Evolutionary conservation across 2,329 filamentous ascomycete species (phyloP).

Genomic region (Fusarium annulatum): DNA sequence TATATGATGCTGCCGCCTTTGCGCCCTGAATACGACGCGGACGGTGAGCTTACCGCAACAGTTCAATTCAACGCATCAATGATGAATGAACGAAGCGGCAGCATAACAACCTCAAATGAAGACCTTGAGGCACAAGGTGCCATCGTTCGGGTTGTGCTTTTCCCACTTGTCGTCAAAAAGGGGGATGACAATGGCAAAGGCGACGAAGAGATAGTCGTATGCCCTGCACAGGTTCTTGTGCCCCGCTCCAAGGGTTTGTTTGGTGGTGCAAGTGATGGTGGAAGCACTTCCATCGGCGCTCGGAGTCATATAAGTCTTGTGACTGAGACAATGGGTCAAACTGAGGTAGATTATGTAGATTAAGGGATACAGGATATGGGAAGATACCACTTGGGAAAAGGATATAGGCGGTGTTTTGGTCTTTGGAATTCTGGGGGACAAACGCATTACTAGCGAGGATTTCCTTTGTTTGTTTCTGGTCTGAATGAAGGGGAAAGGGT

Average conservation of each 20-base stretch:
- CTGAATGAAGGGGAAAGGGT: constrained; percentile 2
- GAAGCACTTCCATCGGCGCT: constrained; percentile 57
- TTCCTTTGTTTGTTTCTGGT: constrained; percentile 21
- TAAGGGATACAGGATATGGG: constrained; percentile 45
- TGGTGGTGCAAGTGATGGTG: constrained; percentile 64
- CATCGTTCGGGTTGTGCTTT: constrained; percentile 90
- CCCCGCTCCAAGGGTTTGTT: constrained; percentile 60
- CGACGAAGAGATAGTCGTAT: constrained; percentile 95
- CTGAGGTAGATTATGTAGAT: constrained; percentile 51
- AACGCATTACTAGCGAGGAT: constrained; percentile 23
- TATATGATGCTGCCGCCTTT: constrained; percentile 98
- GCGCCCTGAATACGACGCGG: constrained; percentile 93
- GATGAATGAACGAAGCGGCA: constrained; percentile 91
- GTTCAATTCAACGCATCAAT: constrained; percentile 91
- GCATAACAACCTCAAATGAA: constrained; percentile 70
- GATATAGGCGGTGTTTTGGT: constrained; percentile 34
- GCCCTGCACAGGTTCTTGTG: constrained; percentile 91
- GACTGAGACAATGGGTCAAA: constrained; percentile 48
- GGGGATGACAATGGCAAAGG: constrained; percentile 88
- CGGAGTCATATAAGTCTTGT: constrained; percentile 54
- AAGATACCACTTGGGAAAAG: constrained; percentile 36
- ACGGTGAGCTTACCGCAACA: constrained; percentile 88
- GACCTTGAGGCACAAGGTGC: constrained; percentile 81
- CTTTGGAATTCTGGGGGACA: constrained; percentile 9
- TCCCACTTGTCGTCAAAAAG: constrained; percentile 96